Conservation (phyloP, 306 rosid genomes). For the Vachellia collinsii region DNA sequence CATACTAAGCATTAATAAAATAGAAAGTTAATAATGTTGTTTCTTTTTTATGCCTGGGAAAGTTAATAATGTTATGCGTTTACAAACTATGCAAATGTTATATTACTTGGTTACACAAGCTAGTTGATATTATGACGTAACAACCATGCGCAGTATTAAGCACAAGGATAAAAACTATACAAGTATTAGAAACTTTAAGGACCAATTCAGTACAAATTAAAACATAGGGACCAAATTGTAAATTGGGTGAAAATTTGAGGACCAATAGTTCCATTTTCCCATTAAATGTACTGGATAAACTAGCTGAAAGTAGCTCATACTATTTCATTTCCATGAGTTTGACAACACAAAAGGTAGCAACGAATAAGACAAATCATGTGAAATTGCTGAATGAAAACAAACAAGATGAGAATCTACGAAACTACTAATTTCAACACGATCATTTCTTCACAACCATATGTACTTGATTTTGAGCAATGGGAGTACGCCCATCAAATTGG, state of each 20-base stretch:
- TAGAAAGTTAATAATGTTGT: background rate
- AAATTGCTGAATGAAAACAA: background rate
- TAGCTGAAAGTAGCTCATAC: conserved; percentile 28
- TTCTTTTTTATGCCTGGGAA: background rate
- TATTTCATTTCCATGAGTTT: background rate
- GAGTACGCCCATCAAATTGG: conserved; percentile 22
- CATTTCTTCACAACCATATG: background rate
- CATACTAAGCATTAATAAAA: background rate
- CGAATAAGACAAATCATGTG: background rate
- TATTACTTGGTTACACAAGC: background rate
- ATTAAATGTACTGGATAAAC: conserved; percentile 30
- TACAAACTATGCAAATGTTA: no score
- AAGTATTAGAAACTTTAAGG: background rate
- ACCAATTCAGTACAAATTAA: no score
- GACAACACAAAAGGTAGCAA: background rate
- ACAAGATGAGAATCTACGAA: background rate
- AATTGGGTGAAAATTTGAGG: background rate
- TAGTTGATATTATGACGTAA: background rate
- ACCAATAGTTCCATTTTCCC: background rate
- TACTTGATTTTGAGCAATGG: conserved; percentile 22
- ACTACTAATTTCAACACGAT: conserved; percentile 26
- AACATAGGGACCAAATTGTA: background rate
- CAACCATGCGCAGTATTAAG: background rate
- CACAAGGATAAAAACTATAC: background rate
- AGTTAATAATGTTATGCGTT: background rate